These are phyloP conservation scores for Claviceps purpurea DNA, from an alignment of 2,329 filamentous ascomycete species.

Conservation along the genomic window DNA sequence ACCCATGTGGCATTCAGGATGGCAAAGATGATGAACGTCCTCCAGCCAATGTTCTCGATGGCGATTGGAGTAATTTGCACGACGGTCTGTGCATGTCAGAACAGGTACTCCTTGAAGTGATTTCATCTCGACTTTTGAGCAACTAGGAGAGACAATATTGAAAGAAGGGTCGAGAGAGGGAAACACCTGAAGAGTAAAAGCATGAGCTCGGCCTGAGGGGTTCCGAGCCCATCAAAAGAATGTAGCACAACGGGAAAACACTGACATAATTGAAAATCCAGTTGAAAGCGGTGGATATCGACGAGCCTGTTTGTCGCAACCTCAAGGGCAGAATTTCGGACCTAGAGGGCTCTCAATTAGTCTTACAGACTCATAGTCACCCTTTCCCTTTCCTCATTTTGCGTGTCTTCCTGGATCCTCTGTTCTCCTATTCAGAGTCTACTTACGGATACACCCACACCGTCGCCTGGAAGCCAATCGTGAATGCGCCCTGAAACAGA, in stretches of 20 bases:
- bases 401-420: background rate
- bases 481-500: conserved; percentile 14
- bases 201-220: too few relatives aligned
- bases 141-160: too few relatives aligned
- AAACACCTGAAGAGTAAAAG: background rate
- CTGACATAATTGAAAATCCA: conserved; percentile 23
- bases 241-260: background rate
- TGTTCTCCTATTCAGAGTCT: background rate
- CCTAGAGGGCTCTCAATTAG: conserved; percentile 6
- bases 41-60: conserved; percentile 14
- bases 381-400: background rate
- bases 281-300: conserved; percentile 20
- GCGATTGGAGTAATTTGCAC: conserved; percentile 10
- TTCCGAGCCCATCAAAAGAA: too few relatives aligned
- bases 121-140: too few relatives aligned
- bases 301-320: conserved; percentile 18
- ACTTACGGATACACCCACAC: conserved; percentile 21
- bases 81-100: conserved; percentile 1
- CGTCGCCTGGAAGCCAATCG: conserved; percentile 14
- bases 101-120: background rate
- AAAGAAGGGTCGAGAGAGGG: background rate
- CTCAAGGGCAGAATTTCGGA: conserved; percentile 20
- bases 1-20: conserved; percentile 16
- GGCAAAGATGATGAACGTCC: conserved; percentile 17
- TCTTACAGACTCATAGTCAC: background rate